Evolutionary conservation across 345 rosid species (phyloP).

Genomic region (Melaleuca quinquenervia): DNA sequence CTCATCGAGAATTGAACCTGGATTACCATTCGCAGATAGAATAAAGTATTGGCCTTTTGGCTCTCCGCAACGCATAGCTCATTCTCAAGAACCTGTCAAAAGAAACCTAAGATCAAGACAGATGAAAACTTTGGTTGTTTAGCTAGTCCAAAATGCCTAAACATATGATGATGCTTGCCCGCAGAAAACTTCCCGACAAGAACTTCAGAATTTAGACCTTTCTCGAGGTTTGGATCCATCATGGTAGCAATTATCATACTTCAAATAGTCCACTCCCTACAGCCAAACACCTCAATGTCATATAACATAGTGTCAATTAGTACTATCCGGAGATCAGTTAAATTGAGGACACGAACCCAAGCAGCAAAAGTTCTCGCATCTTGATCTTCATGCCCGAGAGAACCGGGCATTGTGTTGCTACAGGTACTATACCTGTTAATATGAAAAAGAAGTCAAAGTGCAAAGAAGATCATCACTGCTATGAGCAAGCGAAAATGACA

Average conservation of each 20-base stretch:
- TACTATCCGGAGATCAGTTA: background rate
- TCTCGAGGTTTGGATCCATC: slow-evolving; percentile 18
- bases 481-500: background rate
- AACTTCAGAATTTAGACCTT: slow-evolving; percentile 11
- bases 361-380: slow-evolving; percentile 43
- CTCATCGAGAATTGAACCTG: background rate
- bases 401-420: slow-evolving; percentile 51
- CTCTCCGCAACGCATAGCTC: slow-evolving; percentile 34
- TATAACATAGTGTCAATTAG: background rate
- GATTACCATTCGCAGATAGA: slow-evolving; percentile 47
- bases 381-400: slow-evolving; percentile 43
- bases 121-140: background rate
- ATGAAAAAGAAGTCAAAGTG: background rate
- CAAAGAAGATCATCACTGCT: background rate
- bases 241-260: slow-evolving; percentile 41
- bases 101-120: background rate
- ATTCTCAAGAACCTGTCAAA: slow-evolving; percentile 27
- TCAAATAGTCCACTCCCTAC: slow-evolving; percentile 35
- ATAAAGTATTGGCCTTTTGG: slow-evolving; percentile 27
- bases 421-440: slow-evolving; percentile 27
- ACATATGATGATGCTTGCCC: background rate
- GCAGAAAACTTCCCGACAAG: background rate
- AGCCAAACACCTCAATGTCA: background rate
- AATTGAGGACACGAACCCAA: slow-evolving; percentile 22
- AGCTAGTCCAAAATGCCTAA: background rate